Evolutionary conservation across 768 basidiomycete species (phyloP), one percentile per base, ranked within the genome.

Genomic region (Macrolepiota fuliginosa): DNA sequence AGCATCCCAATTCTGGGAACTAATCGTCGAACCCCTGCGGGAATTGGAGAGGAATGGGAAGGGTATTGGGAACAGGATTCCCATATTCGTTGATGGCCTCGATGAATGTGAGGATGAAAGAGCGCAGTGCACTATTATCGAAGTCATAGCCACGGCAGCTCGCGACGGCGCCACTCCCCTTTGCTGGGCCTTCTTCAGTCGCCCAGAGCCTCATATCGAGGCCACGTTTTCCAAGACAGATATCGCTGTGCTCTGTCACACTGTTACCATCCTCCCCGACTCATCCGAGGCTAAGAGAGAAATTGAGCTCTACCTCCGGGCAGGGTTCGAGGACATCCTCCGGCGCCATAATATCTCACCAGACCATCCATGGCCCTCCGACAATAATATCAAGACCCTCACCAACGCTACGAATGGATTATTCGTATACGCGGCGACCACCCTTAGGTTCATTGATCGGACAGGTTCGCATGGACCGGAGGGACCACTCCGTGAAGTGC

Each of bases 361-460:
- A 15, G 29, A 1, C 9, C 2, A 3, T n/a, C 27, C 53, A 15
- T 68, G 67, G 67, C 68, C 68, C 0, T 54, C 63, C 2, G 42
- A 51, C 6, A 17, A 19, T 3, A 53, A 51, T 59, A 45, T 69
- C 4, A 17, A 54, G 13, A 46, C 13, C 1, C 61, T 67, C 7
- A 66, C 73, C 3, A 27, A 62, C 10, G 66, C 66, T 42, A 61
- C 72, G 0, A 61, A 61, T 0, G 67, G 71, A 1, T 62, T 70
- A 11, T 73, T 73, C 46, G 68, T 73, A 12, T 73, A 70, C 53
- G 68, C 69, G 1, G 29, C 69, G 15, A 72, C 71, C 0, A 66
- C 70, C 7, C 55, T 70, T 46, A 67, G 69, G 47, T 71, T 70
- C 50, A 65, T 72, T 11, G 66, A 64, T 27, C 64, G 64, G 11